Conservation (phyloP, 1,284 basidiomycete species). For the Leccinum pseudoinsigne region DNA sequence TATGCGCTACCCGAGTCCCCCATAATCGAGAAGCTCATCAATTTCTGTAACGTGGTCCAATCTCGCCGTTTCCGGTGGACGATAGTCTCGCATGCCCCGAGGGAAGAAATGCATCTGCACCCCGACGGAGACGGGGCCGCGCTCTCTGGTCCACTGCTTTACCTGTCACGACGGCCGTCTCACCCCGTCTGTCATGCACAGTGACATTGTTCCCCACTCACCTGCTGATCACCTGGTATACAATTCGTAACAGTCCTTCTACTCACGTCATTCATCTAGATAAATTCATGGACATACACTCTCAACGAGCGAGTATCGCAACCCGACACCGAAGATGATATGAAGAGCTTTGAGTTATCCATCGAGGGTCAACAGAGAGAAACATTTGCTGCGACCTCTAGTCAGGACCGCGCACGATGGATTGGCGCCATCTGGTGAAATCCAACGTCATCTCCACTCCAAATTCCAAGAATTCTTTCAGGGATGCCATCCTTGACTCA, state of each 20-base stretch:
- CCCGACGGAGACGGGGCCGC: slow-evolving; percentile 13
- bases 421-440: slow-evolving; percentile 68
- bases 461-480: slow-evolving; percentile 26
- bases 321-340: slow-evolving; percentile 37
- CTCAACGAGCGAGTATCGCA: slow-evolving; percentile 46
- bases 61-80: too few relatives aligned
- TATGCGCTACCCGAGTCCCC: too few relatives aligned
- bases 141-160: slow-evolving; percentile 46
- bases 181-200: slow-evolving; percentile 51
- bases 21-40: too few relatives aligned
- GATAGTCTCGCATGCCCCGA: slow-evolving; percentile 1
- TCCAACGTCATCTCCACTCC: not conserved
- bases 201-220: slow-evolving; percentile 48
- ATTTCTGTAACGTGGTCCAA: too few relatives aligned
- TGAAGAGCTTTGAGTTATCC: slow-evolving; percentile 62
- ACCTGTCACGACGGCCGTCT: slow-evolving; percentile 42
- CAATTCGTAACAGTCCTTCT: slow-evolving; percentile 43
- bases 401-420: slow-evolving; percentile 68
- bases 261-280: slow-evolving; percentile 49
- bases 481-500: slow-evolving; percentile 57
- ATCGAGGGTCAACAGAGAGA: slow-evolving; percentile 53
- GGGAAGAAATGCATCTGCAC: slow-evolving; percentile 8
- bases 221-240: slow-evolving; percentile 49
- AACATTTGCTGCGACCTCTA: slow-evolving; percentile 58
- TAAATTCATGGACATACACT: slow-evolving; percentile 62